Base-by-base conservation (phyloP, 2,329 filamentous ascomycete species). In the Dothidotthia symphoricarpi region DNA sequence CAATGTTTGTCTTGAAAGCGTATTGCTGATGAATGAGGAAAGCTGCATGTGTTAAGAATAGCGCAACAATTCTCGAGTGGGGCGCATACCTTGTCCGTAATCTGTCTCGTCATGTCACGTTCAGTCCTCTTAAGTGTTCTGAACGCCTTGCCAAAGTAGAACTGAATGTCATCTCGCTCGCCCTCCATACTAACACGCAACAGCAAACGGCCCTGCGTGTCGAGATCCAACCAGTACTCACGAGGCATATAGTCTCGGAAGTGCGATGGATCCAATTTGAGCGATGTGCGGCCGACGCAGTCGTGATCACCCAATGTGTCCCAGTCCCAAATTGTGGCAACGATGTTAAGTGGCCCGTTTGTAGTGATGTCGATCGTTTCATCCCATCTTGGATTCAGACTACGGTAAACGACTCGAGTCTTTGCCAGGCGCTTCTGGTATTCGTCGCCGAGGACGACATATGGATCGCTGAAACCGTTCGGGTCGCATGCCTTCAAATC, bases 401-500 rank as follows among this genome's bases (percentile, higher is more conserved):
- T 95, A 55, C 83, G 82, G 67, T 91, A 89, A 34, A 98, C 85
- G 49, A 95, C 88, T 49, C 91, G 83, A 14, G 91, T 97, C 71
- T 97, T 97, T 49, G 89, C 86, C 36, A 98, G 78, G 22, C 93
- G 86, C 69, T 97, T 97, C 67, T 97, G 91, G 61, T 95, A 97
- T 66, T 98, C 93, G 59, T 98, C 93, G 31, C 91, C 88, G 47
- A 98, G 81, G 12, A 98, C 91, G 19, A 98, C 89, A 59, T 98
- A 98, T 0, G 93, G 93, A 69, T 98, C 93, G 63, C 91, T 97
- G 49, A 85, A 81, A 24, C 93, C 93, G 56, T 87, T 94, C 53
- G 95, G 83, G 67, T 98, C 93, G 63, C 93, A 97, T n/a, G 93
- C 88, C 69, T 97, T 97, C 54, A 98, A 75, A 57, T 98, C 93